Evolutionary conservation across 306 rosid species (phyloP).

Genomic region (Fragaria ananassa): DNA sequence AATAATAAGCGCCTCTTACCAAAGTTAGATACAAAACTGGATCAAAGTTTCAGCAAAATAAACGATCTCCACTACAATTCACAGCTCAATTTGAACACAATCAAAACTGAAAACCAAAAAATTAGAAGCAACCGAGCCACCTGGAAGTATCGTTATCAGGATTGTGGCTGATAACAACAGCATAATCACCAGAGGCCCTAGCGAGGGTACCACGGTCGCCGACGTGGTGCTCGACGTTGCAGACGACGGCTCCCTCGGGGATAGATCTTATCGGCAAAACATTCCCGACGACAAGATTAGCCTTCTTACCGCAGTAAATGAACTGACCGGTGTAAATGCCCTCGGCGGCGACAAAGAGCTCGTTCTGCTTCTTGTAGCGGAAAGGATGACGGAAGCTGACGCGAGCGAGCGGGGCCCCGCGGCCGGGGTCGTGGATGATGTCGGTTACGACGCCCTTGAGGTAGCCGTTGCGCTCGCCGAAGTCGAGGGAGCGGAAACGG

Average conservation of each 20-base stretch:
- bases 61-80: not conserved
- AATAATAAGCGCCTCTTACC: too few relatives aligned
- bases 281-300: conserved; percentile 18
- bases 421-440: conserved; percentile 26
- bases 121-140: not conserved
- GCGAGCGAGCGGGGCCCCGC: conserved; percentile 16
- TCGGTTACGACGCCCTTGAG: conserved; percentile 27
- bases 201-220: conserved; percentile 20
- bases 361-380: conserved; percentile 24
- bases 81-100: not conserved
- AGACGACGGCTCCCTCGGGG: conserved; percentile 15
- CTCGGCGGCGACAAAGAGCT: conserved; percentile 22
- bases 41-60: not conserved
- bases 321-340: conserved; percentile 20
- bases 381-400: conserved; percentile 27
- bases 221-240: conserved; percentile 25
- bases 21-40: too few relatives aligned
- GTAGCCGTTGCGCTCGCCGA: conserved; percentile 25
- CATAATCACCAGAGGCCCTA: conserved; percentile 25
- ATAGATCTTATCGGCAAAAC: conserved; percentile 19
- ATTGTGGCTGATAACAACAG: conserved; percentile 24
- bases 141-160: conserved; percentile 24
- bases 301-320: conserved; percentile 22
- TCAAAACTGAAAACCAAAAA: not conserved
- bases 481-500: conserved; percentile 20